Conservation (phyloP, 257 asterid species). For the Capsicum rhomboideum region DNA sequence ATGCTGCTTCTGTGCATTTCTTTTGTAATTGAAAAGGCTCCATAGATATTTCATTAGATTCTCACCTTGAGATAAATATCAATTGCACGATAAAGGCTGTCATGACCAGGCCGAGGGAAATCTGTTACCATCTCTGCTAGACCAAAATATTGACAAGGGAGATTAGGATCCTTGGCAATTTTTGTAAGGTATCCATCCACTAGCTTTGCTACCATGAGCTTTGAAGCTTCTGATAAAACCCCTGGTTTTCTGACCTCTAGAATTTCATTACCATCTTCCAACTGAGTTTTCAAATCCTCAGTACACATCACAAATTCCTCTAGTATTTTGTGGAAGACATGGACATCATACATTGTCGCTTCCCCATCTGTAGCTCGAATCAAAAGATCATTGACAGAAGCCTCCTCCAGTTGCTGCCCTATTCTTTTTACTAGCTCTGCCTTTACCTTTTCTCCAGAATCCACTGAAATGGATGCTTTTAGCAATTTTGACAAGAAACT, state of each 20-base stretch:
- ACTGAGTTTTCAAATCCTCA: slow-evolving; percentile 24
- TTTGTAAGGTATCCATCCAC: slow-evolving; percentile 78
- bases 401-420: slow-evolving; percentile 91
- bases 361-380: slow-evolving; percentile 51
- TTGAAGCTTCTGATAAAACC: slow-evolving; percentile 81
- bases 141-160: slow-evolving; percentile 51
- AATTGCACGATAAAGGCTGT: slow-evolving; percentile 74
- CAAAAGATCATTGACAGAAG: slow-evolving; percentile 63
- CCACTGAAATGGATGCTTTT: slow-evolving; percentile 61
- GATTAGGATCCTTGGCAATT: slow-evolving; percentile 76
- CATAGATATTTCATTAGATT: not conserved
- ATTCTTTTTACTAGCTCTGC: slow-evolving; percentile 54
- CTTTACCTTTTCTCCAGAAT: slow-evolving; percentile 47
- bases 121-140: slow-evolving; percentile 70
- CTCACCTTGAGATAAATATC: slow-evolving; percentile 81
- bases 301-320: slow-evolving; percentile 55
- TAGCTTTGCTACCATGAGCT: slow-evolving; percentile 87
- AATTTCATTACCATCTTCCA: slow-evolving; percentile 44
- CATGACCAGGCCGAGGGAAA: slow-evolving; percentile 68
- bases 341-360: slow-evolving; percentile 43
- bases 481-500: slow-evolving; percentile 75
- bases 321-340: slow-evolving; percentile 49
- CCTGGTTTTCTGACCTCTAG: slow-evolving; percentile 56
- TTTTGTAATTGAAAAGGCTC: not conserved
- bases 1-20: not conserved